A percentile compares a stretch with the other conserved stretches of the same genome.
These are phyloP conservation scores for Wickerhamomyces bisporus DNA, from an alignment of 805 yeast genomes.

Conservation along the genomic window DNA sequence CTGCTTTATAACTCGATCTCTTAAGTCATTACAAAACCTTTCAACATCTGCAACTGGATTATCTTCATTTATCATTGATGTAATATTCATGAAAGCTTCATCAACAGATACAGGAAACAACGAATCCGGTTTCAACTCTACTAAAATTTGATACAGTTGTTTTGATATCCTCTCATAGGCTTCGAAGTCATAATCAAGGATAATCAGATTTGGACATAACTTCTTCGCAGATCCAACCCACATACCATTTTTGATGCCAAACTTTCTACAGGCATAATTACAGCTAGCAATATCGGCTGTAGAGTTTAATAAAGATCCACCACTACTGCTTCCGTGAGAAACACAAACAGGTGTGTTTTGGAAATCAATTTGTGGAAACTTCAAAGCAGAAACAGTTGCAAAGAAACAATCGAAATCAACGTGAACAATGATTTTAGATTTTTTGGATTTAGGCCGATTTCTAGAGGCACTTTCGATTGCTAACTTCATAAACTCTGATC, in stretches of 20 bases:
- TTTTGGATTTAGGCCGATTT: constrained; percentile 7
- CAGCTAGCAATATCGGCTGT: constrained; percentile 88
- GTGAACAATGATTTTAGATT: constrained; percentile 50
- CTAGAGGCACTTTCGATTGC: constrained; percentile 30
- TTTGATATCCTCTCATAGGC: constrained; percentile 64
- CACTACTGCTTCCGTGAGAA: constrained; percentile 31
- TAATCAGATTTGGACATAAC: constrained; percentile 60
- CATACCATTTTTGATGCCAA: constrained; percentile 84
- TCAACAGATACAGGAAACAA: constrained; percentile 81
- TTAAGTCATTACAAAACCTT: constrained; percentile 22
- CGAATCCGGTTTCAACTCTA: constrained; percentile 33
- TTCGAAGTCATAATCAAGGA: constrained; percentile 69
- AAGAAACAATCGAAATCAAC: constrained; percentile 94
- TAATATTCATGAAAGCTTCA: constrained; percentile 77
- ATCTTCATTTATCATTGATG: constrained; percentile 26
- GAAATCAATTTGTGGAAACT: constrained; percentile 45
- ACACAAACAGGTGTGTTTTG: constrained; percentile 55
- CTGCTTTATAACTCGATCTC: constrained; percentile 33
- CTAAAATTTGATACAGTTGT: constrained; percentile 55
- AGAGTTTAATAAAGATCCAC: constrained; percentile 26
- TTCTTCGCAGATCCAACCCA: constrained; percentile 69
- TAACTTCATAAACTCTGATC: constrained; percentile 50
- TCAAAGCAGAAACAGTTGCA: constrained; percentile 74
- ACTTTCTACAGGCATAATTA: constrained; percentile 78
- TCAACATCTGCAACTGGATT: constrained; percentile 23